phyloP scores from a whole-genome alignment of 2,329 filamentous ascomycete genomes.

The Epichloe uncinata region DNA sequence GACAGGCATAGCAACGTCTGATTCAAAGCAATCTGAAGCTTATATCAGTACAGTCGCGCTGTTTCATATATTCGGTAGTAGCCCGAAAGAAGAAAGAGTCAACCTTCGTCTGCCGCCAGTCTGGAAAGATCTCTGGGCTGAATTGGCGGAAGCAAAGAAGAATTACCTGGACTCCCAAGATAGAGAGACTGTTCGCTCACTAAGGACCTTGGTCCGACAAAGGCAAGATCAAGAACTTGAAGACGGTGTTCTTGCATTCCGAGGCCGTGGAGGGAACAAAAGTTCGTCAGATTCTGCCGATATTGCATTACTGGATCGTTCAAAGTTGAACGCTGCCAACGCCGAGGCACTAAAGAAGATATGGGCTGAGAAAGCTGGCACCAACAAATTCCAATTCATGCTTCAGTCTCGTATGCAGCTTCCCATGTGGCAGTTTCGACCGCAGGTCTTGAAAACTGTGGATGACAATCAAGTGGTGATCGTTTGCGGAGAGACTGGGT shows the following conservation, averaged over 20 bases:
- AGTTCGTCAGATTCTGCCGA: slow-evolving; percentile 35
- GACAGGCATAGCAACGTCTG: slow-evolving; percentile 58
- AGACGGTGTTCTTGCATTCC: slow-evolving; percentile 66
- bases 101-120: slow-evolving; percentile 61
- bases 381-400: slow-evolving; percentile 64
- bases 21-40: slow-evolving; percentile 69
- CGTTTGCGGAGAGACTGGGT: slow-evolving; percentile 92
- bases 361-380: slow-evolving; percentile 44
- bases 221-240: slow-evolving; percentile 56
- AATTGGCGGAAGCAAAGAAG: slow-evolving; percentile 61
- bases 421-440: slow-evolving; percentile 78
- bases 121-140: slow-evolving; percentile 79
- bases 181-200: slow-evolving; percentile 49
- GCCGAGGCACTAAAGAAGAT: slow-evolving; percentile 42
- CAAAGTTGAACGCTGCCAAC: slow-evolving; percentile 23
- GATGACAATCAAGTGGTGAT: slow-evolving; percentile 77
- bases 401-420: slow-evolving; percentile 62
- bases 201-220: slow-evolving; percentile 58
- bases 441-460: slow-evolving; percentile 65
- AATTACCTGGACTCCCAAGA: slow-evolving; percentile 57
- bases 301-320: slow-evolving; percentile 31
- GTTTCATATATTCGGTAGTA: slow-evolving; percentile 68
- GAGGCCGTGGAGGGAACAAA: slow-evolving; percentile 39
- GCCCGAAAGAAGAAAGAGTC: slow-evolving; percentile 73
- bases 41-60: slow-evolving; percentile 72